phyloP scores from a whole-genome alignment of 176 grass and related monocot species.

The Otatea glauca region DNA sequence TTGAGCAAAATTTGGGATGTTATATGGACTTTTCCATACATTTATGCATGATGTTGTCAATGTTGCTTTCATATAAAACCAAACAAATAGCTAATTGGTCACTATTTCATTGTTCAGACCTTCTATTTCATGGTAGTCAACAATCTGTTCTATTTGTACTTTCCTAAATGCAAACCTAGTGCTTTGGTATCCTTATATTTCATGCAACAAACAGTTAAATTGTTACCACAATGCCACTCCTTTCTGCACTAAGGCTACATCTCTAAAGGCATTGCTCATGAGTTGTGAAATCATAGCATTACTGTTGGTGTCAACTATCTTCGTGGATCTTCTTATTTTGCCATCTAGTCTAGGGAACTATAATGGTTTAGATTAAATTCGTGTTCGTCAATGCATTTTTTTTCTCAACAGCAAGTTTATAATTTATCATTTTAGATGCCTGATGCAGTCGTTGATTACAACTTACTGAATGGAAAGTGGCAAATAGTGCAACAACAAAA shows the following conservation, averaged over 20 bases:
- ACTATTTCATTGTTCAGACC: no score
- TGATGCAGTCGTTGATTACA: slow-evolving; percentile 93
- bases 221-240: background rate
- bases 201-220: slow-evolving; percentile 8
- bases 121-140: no score
- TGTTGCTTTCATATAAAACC: no score
- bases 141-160: no score
- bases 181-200: background rate
- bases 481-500: slow-evolving; percentile 91
- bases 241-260: background rate
- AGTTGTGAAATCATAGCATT: slow-evolving; percentile 31
- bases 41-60: no score
- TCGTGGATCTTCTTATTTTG: slow-evolving; percentile 14
- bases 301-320: slow-evolving; percentile 16
- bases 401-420: slow-evolving; percentile 18
- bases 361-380: slow-evolving; percentile 1
- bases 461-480: slow-evolving; percentile 87
- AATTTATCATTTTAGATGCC: slow-evolving; percentile 72
- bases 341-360: background rate
- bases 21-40: no score
- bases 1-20: no score
- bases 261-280: background rate
- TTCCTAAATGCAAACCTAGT: no score
- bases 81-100: no score
- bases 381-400: slow-evolving; percentile 28